Evolutionary conservation across 2,329 filamentous ascomycete genomes (phyloP).

Genomic region (Aureobasidium vineae): DNA sequence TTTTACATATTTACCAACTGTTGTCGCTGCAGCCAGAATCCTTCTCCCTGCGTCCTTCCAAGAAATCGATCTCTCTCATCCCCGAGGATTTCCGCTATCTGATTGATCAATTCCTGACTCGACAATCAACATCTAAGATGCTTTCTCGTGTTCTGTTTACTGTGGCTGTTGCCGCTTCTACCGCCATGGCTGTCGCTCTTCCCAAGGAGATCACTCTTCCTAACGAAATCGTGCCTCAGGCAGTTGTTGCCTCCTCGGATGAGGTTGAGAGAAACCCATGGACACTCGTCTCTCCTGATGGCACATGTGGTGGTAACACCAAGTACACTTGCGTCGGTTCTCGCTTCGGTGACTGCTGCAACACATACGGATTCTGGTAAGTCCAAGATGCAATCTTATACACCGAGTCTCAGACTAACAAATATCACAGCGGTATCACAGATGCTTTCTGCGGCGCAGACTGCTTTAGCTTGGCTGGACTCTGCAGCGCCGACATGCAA

Average conservation of each 20-base stretch:
- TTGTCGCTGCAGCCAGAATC: not conserved
- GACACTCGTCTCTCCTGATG: conserved; percentile 19
- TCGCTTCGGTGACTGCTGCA: conserved; percentile 24
- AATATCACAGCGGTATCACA: conserved; percentile 9
- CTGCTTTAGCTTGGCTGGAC: conserved; percentile 19
- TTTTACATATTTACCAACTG: conserved; percentile 18
- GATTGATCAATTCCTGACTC: not conserved
- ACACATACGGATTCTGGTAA: conserved; percentile 24
- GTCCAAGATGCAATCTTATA: not conserved
- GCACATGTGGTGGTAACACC: conserved; percentile 20
- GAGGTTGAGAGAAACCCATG: not conserved
- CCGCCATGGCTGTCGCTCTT: conserved; percentile 13
- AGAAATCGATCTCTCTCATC: not conserved
- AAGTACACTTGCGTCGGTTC: conserved; percentile 22
- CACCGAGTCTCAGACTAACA: not conserved
- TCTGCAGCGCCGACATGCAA: conserved; percentile 8
- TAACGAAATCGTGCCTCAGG: conserved; percentile 15
- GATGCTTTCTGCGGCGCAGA: conserved; percentile 24
- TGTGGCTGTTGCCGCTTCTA: conserved; percentile 20
- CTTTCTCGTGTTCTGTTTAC: conserved; percentile 16
- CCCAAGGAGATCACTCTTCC: conserved; percentile 14
- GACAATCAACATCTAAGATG: conserved; percentile 2
- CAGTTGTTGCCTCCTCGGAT: not conserved
- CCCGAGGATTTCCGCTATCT: not conserved
- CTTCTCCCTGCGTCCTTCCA: conserved; percentile 14